Base-by-base conservation (phyloP, 2,329 filamentous ascomycete genomes). In the Ceratocystis huliohia region DNA sequence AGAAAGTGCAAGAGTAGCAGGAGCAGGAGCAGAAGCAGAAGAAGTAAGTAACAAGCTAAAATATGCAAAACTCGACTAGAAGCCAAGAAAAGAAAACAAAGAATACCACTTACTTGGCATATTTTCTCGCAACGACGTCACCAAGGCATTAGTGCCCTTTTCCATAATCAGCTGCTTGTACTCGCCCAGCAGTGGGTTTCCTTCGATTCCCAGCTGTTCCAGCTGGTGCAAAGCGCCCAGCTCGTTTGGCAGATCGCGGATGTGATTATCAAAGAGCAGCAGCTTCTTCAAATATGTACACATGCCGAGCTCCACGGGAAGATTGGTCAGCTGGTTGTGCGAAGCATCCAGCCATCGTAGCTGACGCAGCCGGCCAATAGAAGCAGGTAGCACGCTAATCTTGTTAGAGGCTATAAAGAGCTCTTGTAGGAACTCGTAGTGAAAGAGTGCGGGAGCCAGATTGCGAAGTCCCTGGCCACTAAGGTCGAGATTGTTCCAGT, bases 251-350 rank as follows among this genome's bases (percentile, higher is more conserved):
- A 99, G 80, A 25, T 84, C 86, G 69, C 84, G 84, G 65, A 99
- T 87, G 69, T 89, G 83, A 75, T 99, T 99, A 78, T 96, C 91
- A 74, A 96, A 96, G 1, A 96, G 80, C 33, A 92, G 79, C 4
- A 99, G 81, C 70, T 89, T 86, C 76, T 90, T 91, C 66, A 99
- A 80, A 71, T 92, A 94, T 33, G 92, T 94, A 72, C 96, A 90
- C 93, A 97, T 99, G 73, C 94, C 94, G 68, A 99, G 85, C 78
- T 99, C 93, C 25, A 89, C 84, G 0, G 94, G 94, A 3, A 99
- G 79, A 70, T 88, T 85, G 7, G 82, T 82, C 68, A 99, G 81
- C 69, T 93, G 84, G 75, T 99, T 99, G 77, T 88, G 86, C 0
- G 94, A 97, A 2, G 92, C 82, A 75, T 99, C 93, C 62, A 99